A percentile compares a stretch with the other conserved stretches of the same genome.
Conservation (phyloP, 345 rosid genomes). For the Gossypium raimondii region DNA sequence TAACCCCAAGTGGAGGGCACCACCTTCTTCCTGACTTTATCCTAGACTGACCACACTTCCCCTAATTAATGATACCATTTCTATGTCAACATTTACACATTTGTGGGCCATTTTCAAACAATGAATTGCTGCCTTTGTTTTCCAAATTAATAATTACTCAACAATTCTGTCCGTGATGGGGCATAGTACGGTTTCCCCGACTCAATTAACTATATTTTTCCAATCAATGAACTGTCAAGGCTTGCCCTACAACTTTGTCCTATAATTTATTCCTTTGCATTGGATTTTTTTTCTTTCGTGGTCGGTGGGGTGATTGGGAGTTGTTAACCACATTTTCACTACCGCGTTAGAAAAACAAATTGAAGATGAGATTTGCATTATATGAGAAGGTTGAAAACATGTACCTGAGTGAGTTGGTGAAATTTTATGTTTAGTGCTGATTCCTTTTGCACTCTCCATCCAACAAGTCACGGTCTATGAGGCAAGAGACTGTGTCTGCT, state of each 20-base stretch:
- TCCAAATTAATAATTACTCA: background rate
- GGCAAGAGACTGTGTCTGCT: too few species aligned
- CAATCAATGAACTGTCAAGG: background rate
- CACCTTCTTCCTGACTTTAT: background rate
- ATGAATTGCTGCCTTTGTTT: background rate
- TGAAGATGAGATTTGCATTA: too few species aligned
- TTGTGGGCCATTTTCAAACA: background rate
- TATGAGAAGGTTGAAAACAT: too few species aligned
- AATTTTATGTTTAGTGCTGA: too few species aligned
- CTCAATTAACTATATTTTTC: background rate
- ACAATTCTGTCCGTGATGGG: background rate
- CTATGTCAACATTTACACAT: background rate
- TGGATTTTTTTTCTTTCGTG: background rate
- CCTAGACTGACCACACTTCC: background rate
- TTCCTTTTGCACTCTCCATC: too few species aligned
- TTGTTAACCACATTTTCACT: background rate
- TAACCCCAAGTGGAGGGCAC: background rate
- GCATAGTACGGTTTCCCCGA: background rate
- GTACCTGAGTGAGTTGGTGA: too few species aligned
- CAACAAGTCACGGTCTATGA: too few species aligned
- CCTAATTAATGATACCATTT: background rate
- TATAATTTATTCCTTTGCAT: background rate
- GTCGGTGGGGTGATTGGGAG: background rate
- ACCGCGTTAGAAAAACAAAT: too few species aligned
- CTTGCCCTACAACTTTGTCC: background rate